Percentiles rank a stretch among this genome's conserved stretches.
These are phyloP conservation scores for Spathaspora sp. DNA, from an alignment of 805 yeast genomes.

Conservation along the genomic window DNA sequence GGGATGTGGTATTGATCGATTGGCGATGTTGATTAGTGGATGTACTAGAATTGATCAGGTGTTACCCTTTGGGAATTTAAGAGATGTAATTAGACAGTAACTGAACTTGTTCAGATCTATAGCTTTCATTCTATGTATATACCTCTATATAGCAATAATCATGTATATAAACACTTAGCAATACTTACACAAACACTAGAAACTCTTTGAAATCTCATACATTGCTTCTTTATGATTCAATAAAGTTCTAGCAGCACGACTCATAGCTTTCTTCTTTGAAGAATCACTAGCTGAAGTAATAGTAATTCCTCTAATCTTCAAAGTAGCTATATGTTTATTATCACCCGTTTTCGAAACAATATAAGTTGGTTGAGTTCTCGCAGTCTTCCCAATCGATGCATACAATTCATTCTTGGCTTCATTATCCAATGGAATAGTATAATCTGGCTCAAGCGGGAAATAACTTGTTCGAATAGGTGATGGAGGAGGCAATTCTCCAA, in stretches of 20 bases:
- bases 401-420: conserved; percentile 41
- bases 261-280: conserved; percentile 38
- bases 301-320: conserved; percentile 24
- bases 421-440: conserved; percentile 19
- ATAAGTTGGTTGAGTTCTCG: conserved; percentile 35
- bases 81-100: conserved; percentile 46
- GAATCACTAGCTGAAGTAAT: conserved; percentile 31
- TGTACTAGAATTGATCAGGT: conserved; percentile 70
- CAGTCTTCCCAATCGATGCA: conserved; percentile 32
- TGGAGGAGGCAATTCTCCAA: conserved; percentile 2
- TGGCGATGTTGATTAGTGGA: conserved; percentile 74
- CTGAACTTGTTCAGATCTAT: no score
- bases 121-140: not conserved
- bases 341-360: conserved; percentile 17
- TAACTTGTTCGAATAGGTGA: conserved; percentile 9
- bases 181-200: not conserved
- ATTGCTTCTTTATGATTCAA: conserved; percentile 16
- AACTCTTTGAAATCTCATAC: conserved; percentile 8
- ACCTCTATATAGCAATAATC: no score
- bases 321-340: conserved; percentile 22
- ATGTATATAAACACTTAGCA: not conserved
- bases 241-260: conserved; percentile 37
- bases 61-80: conserved; percentile 67
- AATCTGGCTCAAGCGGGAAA: conserved; percentile 27
- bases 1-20: conserved; percentile 91